Percentiles rank a stretch among this genome's conserved stretches.
Conservation (phyloP, 352 stramenopile species). For the Aphanomyces cochlioides region DNA sequence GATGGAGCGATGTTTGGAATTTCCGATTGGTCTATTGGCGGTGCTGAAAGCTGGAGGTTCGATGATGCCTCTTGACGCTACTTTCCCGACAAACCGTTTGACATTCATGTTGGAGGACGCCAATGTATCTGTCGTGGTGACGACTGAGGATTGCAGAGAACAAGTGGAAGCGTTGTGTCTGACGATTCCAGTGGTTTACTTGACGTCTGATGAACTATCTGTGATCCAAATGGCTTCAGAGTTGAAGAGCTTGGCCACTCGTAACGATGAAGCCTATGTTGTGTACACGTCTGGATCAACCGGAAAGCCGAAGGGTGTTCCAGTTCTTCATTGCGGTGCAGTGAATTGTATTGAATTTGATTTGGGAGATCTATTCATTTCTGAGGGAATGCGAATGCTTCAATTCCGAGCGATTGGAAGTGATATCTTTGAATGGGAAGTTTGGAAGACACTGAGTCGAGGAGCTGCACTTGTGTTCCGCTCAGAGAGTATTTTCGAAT, state of each 20-base stretch:
- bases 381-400: neutral
- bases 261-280: slow-evolving; percentile 29
- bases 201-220: neutral
- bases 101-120: neutral
- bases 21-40: slow-evolving; percentile 88
- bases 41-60: slow-evolving; percentile 86
- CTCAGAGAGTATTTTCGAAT: neutral
- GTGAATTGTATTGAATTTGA: neutral
- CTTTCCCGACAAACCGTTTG: slow-evolving; percentile 38
- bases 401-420: neutral
- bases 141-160: neutral
- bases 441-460: neutral
- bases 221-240: neutral
- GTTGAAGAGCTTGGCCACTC: neutral
- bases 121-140: neutral
- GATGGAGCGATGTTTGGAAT: slow-evolving; percentile 90
- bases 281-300: slow-evolving; percentile 33
- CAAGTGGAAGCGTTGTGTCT: neutral
- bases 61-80: slow-evolving; percentile 84
- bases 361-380: neutral
- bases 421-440: neutral
- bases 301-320: slow-evolving; percentile 29
- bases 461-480: slow-evolving; percentile 2
- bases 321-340: slow-evolving; percentile 21
- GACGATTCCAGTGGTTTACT: neutral